Conservation (phyloP, 495 filamentous ascomycete species). For the Tuber aestivum region DNA sequence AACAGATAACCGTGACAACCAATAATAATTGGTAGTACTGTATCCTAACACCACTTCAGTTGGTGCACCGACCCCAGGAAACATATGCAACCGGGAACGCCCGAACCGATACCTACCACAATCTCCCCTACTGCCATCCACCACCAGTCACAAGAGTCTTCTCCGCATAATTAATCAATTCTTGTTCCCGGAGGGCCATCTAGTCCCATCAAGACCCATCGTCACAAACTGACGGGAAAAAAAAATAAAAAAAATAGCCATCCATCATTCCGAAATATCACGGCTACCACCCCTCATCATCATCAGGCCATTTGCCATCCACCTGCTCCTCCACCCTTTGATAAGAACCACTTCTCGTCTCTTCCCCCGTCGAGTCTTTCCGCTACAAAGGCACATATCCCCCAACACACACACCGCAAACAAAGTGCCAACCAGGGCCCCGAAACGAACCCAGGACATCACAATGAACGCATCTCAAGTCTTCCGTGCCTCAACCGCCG, state of each 20-base stretch:
- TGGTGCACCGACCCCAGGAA: neutral
- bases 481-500: conserved; percentile 57
- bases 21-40: neutral
- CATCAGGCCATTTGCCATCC: neutral
- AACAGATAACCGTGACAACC: neutral
- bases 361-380: neutral
- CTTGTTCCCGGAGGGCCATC: conserved; percentile 6
- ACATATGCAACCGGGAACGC: conserved; percentile 1
- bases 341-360: neutral
- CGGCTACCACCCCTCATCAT: neutral
- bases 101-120: neutral
- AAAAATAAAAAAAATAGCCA: neutral
- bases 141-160: neutral
- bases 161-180: neutral
- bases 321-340: neutral
- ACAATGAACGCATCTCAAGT: conserved; percentile 62
- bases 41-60: neutral
- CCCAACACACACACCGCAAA: neutral
- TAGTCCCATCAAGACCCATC: neutral
- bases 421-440: neutral
- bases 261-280: neutral
- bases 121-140: neutral
- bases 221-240: neutral
- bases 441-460: conserved; percentile 7
- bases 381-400: neutral